Base-by-base conservation (phyloP, 495 filamentous ascomycete genomes). In the Pseudomonodictys pantanalensis region DNA sequence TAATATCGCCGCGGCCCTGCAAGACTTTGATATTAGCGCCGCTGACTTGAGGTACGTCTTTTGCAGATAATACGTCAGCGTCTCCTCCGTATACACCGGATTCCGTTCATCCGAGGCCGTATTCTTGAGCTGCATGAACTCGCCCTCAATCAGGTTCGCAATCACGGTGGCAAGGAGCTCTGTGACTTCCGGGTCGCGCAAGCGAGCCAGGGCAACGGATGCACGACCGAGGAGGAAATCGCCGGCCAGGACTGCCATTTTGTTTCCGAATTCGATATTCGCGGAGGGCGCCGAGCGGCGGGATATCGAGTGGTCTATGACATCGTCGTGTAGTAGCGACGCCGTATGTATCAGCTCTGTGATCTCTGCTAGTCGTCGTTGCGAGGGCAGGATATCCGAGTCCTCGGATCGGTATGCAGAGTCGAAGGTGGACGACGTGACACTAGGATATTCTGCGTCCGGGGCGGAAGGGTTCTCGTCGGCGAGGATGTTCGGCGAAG, bases 91-190 rank as follows among this genome's bases (percentile, higher is more conserved):
- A 79, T 88, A 97, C 12, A 79, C 77, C 0, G 91, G 91, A 60
- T 88, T 84, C 55, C 78, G 73, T 74, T 96, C 92, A 67, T 97
- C 92, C 56, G 83, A 80, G 18, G 86, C 88, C 2, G 93, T 97
- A 74, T 98, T 98, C 75, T 96, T 92, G 52, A 98, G 78, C 76
- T 98, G 93, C 92, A 97, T 97, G 78, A 98, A 96, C 72, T 98
- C 93, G 62, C 93, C 93, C 75, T 98, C 95, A 23, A 98, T 92
- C 20, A 98, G 77, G 63, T 98, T 97, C 28, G 95, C 91, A 65
- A 98, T 96, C 24, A 97, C 93, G 3, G 91, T 97, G 8, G 93
- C 91, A 49, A 98, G 75, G 7, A 98, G 81, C 75, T 98, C 93
- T 6, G 89, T 90, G 0, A 97, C 93, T 72, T 98, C 93, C 30